These are phyloP conservation scores for Heterobasidion annosum DNA, from an alignment of 1,284 basidiomycete species.

Conservation along the genomic window DNA sequence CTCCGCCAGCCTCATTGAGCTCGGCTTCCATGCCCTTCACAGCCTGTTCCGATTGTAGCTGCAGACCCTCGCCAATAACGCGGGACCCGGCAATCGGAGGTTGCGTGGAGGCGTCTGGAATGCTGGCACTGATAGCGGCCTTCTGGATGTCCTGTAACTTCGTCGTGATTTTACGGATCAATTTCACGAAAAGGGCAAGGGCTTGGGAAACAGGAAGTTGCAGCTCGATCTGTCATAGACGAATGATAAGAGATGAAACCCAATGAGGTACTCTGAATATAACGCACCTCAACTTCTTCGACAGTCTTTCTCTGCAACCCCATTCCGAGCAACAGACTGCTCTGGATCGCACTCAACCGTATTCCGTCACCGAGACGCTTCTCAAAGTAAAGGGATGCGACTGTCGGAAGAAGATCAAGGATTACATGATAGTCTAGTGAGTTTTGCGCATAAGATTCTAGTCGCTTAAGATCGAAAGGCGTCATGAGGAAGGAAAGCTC, in stretches of 20 bases:
- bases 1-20: conserved; percentile 65
- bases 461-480: conserved; percentile 93
- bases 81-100: conserved; percentile 7
- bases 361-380: conserved; percentile 57
- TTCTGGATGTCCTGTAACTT: conserved; percentile 78
- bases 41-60: conserved; percentile 30
- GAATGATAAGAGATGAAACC: not conserved
- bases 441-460: conserved; percentile 94
- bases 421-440: conserved; percentile 96
- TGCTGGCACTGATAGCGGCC: conserved; percentile 55
- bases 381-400: conserved; percentile 83
- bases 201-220: conserved; percentile 81
- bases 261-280: not conserved
- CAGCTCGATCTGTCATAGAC: conserved; percentile 53
- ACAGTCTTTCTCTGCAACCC: conserved; percentile 90
- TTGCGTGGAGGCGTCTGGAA: conserved; percentile 24
- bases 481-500: conserved; percentile 75
- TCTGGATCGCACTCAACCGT: conserved; percentile 76
- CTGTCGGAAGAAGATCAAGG: conserved; percentile 81
- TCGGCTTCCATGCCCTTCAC: conserved; percentile 49
- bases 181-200: conserved; percentile 88
- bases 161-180: conserved; percentile 81
- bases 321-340: conserved; percentile 81
- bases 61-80: conserved; percentile 12
- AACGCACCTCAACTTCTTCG: conserved; percentile 77